Conservation (phyloP, 768 basidiomycete species). For the Russula brevipes region DNA sequence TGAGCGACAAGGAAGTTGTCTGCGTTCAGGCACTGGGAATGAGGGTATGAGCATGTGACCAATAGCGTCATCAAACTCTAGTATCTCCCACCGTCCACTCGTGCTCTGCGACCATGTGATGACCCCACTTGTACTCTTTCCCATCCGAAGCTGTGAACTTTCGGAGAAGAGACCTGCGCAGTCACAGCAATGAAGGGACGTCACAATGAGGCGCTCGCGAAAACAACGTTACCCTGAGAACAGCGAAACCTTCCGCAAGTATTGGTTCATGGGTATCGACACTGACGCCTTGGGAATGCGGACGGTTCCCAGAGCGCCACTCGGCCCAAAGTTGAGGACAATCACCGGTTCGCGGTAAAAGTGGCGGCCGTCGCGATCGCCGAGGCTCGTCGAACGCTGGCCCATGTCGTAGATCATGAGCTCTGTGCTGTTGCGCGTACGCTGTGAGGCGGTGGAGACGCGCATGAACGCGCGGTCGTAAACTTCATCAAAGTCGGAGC, state of each 20-base stretch:
- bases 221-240: conserved; percentile 55
- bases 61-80: conserved; percentile 11
- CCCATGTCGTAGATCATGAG: conserved; percentile 64
- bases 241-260: conserved; percentile 56
- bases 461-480: conserved; percentile 73
- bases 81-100: conserved; percentile 68
- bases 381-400: conserved; percentile 55
- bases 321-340: conserved; percentile 54
- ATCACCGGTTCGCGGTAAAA: conserved; percentile 49
- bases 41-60: conserved; percentile 3
- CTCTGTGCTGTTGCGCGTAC: conserved; percentile 25
- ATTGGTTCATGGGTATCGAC: conserved; percentile 56
- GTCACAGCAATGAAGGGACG: conserved; percentile 1
- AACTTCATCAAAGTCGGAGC: conserved; percentile 69
- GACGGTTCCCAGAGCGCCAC: conserved; percentile 55
- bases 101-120: conserved; percentile 49
- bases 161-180: conserved; percentile 53
- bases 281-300: conserved; percentile 43
- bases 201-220: conserved; percentile 1
- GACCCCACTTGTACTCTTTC: conserved; percentile 64
- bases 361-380: conserved; percentile 46
- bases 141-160: conserved; percentile 69
- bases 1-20: conserved; percentile 58
- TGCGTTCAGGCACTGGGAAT: conserved; percentile 47
- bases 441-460: conserved; percentile 44